phyloP scores from a whole-genome alignment of 345 rosid species.

The Corymbia maculata region DNA sequence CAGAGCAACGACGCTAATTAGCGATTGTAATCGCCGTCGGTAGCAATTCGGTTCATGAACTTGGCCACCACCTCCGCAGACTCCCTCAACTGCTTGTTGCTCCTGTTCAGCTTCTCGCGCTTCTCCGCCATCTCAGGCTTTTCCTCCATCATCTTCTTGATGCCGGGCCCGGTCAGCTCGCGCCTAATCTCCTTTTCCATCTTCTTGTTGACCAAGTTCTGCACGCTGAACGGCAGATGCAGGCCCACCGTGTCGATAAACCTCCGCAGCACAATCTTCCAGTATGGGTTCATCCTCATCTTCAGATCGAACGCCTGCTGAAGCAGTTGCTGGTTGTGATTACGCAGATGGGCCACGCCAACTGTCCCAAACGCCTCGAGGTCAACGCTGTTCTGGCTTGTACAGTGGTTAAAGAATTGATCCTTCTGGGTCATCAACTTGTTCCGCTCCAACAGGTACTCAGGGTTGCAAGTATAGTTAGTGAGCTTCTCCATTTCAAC shows the following conservation, averaged over 20 bases:
- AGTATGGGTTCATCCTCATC: conserved; percentile 15
- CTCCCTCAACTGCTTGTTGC: conserved; percentile 3
- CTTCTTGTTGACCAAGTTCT: conserved; percentile 4
- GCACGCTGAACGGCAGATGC: background rate
- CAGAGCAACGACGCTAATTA: background rate
- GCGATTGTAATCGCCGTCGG: background rate
- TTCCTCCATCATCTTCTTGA: conserved; percentile 15
- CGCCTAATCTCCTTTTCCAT: conserved; percentile 3
- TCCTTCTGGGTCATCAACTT: background rate
- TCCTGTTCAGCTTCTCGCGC: conserved; percentile 11
- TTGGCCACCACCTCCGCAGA: conserved; percentile 2
- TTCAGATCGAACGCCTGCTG: conserved; percentile 7
- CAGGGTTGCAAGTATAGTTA: conserved; percentile 20
- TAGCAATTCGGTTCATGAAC: background rate
- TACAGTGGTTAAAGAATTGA: background rate
- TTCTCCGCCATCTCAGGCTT: conserved; percentile 5
- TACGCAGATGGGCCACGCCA: background rate
- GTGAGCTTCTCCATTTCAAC: conserved; percentile 27
- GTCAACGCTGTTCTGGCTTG: rapidly evolving
- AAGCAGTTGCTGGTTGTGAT: background rate
- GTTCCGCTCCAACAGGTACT: conserved; percentile 11
- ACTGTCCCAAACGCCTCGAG: background rate
- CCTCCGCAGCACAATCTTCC: conserved; percentile 20
- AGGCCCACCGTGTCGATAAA: conserved; percentile 8
- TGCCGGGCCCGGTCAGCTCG: background rate